Evolutionary conservation across 306 rosid genomes (phyloP).

Genomic region (Begonia masoniana): DNA sequence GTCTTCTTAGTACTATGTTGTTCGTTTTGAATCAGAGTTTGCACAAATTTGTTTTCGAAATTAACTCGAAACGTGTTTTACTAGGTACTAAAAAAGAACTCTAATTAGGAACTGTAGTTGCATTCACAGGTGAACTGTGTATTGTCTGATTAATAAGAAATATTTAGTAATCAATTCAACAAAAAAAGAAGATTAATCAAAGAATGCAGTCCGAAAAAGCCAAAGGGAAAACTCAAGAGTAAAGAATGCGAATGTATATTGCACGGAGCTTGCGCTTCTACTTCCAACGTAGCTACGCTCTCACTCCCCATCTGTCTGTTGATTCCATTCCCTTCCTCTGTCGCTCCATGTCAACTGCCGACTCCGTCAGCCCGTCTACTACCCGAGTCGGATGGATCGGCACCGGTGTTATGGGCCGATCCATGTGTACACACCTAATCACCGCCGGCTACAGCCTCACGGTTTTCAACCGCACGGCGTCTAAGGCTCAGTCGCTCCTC

Average conservation of each 20-base stretch:
- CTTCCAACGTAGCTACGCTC: conserved; percentile 7
- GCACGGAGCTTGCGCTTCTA: conserved; percentile 4
- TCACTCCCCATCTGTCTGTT: conserved; percentile 2
- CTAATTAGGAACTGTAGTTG: no score
- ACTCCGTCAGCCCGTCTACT: conserved; percentile 35
- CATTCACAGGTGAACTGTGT: no score
- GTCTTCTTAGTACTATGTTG: no score
- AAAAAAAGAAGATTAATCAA: background rate
- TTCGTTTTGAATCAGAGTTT: no score
- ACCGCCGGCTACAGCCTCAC: conserved; percentile 78
- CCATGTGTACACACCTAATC: conserved; percentile 75
- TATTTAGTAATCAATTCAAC: no score
- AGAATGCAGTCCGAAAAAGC: no score
- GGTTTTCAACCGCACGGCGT: conserved; percentile 80
- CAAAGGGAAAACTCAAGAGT: no score
- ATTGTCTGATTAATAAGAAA: no score
- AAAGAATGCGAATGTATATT: conserved; percentile 13
- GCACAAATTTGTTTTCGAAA: no score
- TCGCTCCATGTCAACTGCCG: conserved; percentile 38
- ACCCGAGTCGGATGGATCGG: conserved; percentile 96
- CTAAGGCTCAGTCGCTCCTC: conserved; percentile 75
- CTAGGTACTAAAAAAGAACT: no score
- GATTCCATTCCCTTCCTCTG: conserved; percentile 8
- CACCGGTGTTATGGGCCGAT: conserved; percentile 87
- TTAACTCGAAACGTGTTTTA: no score